phyloP scores from a whole-genome alignment of 106 monocot species.

The Apostasia ramifera region DNA sequence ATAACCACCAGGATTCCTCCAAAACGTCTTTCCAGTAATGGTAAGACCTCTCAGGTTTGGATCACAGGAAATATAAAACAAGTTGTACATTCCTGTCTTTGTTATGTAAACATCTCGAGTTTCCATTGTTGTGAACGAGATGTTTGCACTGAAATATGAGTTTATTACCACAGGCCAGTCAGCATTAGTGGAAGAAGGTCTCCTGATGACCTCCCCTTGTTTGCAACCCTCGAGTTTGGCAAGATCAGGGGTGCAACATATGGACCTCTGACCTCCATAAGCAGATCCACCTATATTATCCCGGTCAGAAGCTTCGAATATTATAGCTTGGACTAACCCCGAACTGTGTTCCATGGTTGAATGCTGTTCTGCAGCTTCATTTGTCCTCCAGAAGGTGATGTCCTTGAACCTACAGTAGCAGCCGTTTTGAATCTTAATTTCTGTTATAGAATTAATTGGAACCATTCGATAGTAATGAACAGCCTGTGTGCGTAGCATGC shows the following conservation, averaged over 20 bases:
- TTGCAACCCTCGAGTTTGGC: constrained; percentile 87
- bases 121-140: constrained; percentile 45
- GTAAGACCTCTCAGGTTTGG: constrained; percentile 74
- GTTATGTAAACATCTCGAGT: constrained; percentile 39
- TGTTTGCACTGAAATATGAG: constrained; percentile 65
- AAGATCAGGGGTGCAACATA: constrained; percentile 98
- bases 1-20: constrained; percentile 92
- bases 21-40: constrained; percentile 80
- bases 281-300: constrained; percentile 95
- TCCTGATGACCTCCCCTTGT: constrained; percentile 83
- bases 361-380: constrained; percentile 67
- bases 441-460: background rate
- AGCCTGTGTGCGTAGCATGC: no score
- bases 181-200: constrained; percentile 55
- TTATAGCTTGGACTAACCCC: constrained; percentile 77
- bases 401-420: constrained; percentile 58
- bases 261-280: constrained; percentile 90
- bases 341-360: constrained; percentile 72
- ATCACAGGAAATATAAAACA: constrained; percentile 92
- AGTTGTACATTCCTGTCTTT: constrained; percentile 96
- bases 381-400: constrained; percentile 75
- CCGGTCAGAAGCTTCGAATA: constrained; percentile 92
- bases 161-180: constrained; percentile 68
- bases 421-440: constrained; percentile 1
- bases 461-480: no score